A percentile compares a stretch with the other conserved stretches of the same genome.
Conservation (phyloP, 2,329 filamentous ascomycete genomes). For the Chaetomium sp. region DNA sequence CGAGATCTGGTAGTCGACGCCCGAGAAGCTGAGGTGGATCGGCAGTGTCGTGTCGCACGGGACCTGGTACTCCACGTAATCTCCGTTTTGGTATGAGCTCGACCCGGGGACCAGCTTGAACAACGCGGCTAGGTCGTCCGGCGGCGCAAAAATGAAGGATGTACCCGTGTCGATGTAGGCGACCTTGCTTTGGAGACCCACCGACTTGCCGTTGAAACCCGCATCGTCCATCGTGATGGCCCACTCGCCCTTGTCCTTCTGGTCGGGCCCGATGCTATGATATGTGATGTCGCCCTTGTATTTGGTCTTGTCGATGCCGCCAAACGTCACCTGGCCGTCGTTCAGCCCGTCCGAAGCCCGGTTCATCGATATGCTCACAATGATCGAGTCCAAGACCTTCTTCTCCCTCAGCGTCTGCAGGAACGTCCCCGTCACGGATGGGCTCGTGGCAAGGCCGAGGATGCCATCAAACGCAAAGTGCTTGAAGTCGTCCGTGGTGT, state of each 20-base stretch:
- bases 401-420: constrained; percentile 62
- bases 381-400: constrained; percentile 60
- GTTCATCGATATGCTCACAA: constrained; percentile 72
- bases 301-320: constrained; percentile 65
- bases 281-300: constrained; percentile 72
- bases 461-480: constrained; percentile 88
- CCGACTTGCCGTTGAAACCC: constrained; percentile 60
- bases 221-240: constrained; percentile 69
- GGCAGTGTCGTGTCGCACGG: constrained; percentile 68
- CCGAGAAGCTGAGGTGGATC: constrained; percentile 69
- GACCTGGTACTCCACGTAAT: constrained; percentile 66
- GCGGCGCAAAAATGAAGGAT: constrained; percentile 74
- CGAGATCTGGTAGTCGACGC: constrained; percentile 66
- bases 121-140: constrained; percentile 64
- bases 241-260: constrained; percentile 63
- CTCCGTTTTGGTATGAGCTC: constrained; percentile 44
- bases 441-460: constrained; percentile 70
- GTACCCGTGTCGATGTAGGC: constrained; percentile 86
- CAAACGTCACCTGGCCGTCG: constrained; percentile 78
- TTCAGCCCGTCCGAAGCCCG: constrained; percentile 66
- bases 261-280: constrained; percentile 50
- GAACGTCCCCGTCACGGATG: constrained; percentile 64
- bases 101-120: constrained; percentile 69
- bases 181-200: constrained; percentile 52
- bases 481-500: constrained; percentile 72